Percentiles rank a stretch among this genome's conserved stretches.
Evolutionary conservation across 1,284 basidiomycete genomes (phyloP).

Genomic region (Ceratobasidium sp.): DNA sequence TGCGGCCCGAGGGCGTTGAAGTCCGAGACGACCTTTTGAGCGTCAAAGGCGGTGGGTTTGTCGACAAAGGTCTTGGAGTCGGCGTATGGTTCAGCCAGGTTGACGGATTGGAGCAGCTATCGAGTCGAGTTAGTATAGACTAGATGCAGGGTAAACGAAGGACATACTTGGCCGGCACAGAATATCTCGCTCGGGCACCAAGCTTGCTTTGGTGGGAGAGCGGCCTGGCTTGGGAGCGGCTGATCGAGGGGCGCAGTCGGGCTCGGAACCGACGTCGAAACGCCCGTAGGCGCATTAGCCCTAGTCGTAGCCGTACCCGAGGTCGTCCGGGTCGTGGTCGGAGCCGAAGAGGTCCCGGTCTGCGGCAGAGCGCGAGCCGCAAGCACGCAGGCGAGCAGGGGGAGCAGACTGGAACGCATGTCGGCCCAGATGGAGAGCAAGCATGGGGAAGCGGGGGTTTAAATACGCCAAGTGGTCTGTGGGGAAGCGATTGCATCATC

Average conservation of each 20-base stretch:
- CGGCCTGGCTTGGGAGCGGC: constrained; percentile 72
- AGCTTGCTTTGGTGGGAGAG: constrained; percentile 75
- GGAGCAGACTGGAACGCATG: constrained; percentile 13
- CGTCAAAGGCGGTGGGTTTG: constrained; percentile 79
- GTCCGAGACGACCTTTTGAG: constrained; percentile 74
- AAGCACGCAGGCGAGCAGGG: constrained; percentile 19
- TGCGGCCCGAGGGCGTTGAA: constrained; percentile 69
- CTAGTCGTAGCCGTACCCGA: background rate
- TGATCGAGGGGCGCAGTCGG: constrained; percentile 67
- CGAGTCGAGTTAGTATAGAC: constrained; percentile 8
- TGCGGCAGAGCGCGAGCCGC: constrained; percentile 40
- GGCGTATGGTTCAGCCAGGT: constrained; percentile 76
- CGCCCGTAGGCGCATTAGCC: constrained; percentile 45
- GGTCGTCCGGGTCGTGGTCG: constrained; percentile 1
- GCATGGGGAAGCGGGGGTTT: constrained; percentile 1
- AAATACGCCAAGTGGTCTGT: background rate
- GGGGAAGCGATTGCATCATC: constrained; percentile 29
- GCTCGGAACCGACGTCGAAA: constrained; percentile 73
- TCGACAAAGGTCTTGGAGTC: constrained; percentile 94
- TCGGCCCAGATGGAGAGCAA: background rate
- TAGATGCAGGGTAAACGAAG: background rate
- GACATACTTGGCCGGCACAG: constrained; percentile 78
- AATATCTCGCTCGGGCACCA: constrained; percentile 86
- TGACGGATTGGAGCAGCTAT: constrained; percentile 85
- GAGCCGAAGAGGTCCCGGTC: constrained; percentile 8